Evolutionary conservation across 495 filamentous ascomycete genomes (phyloP).

Genomic region (Neurospora pannonica): DNA sequence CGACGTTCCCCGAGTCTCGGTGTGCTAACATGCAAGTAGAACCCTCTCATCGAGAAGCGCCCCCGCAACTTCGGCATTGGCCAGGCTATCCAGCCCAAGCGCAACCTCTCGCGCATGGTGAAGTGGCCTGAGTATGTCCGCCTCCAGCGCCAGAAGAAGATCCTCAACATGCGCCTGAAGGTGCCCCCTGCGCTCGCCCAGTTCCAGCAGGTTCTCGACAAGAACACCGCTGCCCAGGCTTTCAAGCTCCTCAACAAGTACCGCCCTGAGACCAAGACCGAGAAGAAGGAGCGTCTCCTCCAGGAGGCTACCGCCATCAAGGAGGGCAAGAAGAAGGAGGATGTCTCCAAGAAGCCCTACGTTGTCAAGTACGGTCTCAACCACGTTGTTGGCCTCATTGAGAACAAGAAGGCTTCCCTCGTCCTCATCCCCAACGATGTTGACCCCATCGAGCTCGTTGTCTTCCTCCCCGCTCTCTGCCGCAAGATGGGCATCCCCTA

Average conservation of each 20-base stretch:
- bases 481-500: slow-evolving; percentile 99
- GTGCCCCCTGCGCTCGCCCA: slow-evolving; percentile 95
- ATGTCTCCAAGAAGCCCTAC: slow-evolving; percentile 99
- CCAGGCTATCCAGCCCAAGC: slow-evolving; percentile 94
- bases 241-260: slow-evolving; percentile 99
- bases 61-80: slow-evolving; percentile 97
- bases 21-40: slow-evolving; percentile 48
- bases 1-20: background rate
- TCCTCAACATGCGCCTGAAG: slow-evolving; percentile 96
- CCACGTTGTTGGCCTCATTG: slow-evolving; percentile 98
- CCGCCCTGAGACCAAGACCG: slow-evolving; percentile 94
- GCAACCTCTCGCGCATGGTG: slow-evolving; percentile 98
- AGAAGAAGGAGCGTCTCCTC: slow-evolving; percentile 99
- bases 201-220: slow-evolving; percentile 95
- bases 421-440: slow-evolving; percentile 99
- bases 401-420: slow-evolving; percentile 99
- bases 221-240: slow-evolving; percentile 89
- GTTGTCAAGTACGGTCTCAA: slow-evolving; percentile 99
- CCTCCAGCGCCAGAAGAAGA: slow-evolving; percentile 99
- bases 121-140: slow-evolving; percentile 99
- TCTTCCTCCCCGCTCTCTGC: slow-evolving; percentile 98
- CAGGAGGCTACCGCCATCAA: slow-evolving; percentile 95
- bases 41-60: slow-evolving; percentile 98
- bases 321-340: slow-evolving; percentile 99
- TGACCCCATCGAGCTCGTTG: slow-evolving; percentile 98